A percentile compares a stretch with the other conserved stretches of the same genome.
Evolutionary conservation across 805 yeast species (phyloP).

Genomic region (Lachancea sp.): DNA sequence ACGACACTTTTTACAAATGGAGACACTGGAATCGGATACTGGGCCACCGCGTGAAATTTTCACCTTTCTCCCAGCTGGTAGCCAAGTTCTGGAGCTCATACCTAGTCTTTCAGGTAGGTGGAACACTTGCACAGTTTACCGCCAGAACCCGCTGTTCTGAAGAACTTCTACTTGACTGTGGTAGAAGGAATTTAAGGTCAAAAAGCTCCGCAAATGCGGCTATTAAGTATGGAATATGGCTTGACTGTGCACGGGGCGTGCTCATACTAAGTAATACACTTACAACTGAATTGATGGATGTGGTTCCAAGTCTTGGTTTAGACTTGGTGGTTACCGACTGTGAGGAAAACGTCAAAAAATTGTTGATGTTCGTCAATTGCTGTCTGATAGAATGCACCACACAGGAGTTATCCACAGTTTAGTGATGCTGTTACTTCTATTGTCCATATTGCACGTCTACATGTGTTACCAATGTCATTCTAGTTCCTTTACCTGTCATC

Average conservation of each 20-base stretch:
- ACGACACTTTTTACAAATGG: slow-evolving; percentile 10
- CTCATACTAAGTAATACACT: slow-evolving; percentile 17
- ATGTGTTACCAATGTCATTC: too few species aligned
- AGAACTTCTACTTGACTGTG: neutral
- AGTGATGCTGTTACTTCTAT: too few species aligned
- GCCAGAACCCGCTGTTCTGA: neutral
- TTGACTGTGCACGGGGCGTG: slow-evolving; percentile 20
- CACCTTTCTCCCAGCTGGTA: slow-evolving; percentile 4
- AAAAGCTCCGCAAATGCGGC: neutral
- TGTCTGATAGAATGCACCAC: slow-evolving; percentile 19
- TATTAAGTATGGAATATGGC: slow-evolving; percentile 18
- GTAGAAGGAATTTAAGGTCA: neutral
- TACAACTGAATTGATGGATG: slow-evolving; percentile 3
- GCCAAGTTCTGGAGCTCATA: slow-evolving; percentile 6
- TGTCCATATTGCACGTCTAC: too few species aligned
- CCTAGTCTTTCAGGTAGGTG: slow-evolving; percentile 5
- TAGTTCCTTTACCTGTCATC: neutral
- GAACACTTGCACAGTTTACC: slow-evolving; percentile 4
- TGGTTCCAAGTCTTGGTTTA: slow-evolving; percentile 15
- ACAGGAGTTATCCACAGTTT: slow-evolving; percentile 1
- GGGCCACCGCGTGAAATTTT: neutral
- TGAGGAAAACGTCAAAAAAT: slow-evolving; percentile 11
- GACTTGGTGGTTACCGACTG: slow-evolving; percentile 8
- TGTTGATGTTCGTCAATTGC: slow-evolving; percentile 20
- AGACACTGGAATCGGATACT: slow-evolving; percentile 7